Evolutionary conservation across 805 yeast species (phyloP), one percentile per base, ranked within the genome.

Genomic region (Teunomyces barrocoloradensis): DNA sequence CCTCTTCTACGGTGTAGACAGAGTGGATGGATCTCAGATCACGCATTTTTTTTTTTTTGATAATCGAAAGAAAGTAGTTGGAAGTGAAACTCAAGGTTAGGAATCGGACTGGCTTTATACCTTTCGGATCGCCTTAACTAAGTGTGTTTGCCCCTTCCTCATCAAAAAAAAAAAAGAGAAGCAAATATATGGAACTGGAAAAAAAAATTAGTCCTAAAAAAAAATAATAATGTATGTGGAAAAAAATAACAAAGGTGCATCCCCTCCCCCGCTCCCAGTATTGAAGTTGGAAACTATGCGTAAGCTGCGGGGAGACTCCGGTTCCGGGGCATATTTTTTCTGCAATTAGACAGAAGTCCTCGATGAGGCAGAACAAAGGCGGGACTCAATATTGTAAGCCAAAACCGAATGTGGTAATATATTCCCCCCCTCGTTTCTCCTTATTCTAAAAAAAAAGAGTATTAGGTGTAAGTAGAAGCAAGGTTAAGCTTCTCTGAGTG

Each of bases 1-100:
- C 50, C 30, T 50, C 53, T 17, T 46, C 51, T 10, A 33, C 41
- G 18, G 51, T 48, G 40, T 48, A 48, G 11, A 48, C 33, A 12
- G 51, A 44, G 33, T 48, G 48, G 12, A 33, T 25, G 20, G 42
- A 44, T 38, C 40, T 36, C 20, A 25, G 20, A 20, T 35, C 37
- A 5, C 28, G 40, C 46, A 36, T 43, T 11, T 10, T 32, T 18
- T 15, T 23, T 13, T 32, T 18, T 15, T 1, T n/a, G n/a, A 6
- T 27, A 12, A 25, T 13, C 13, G n/a, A 10, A 3, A 25, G 41
- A 37, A 25, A 17, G n/a, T 10, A 1, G 29, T 21, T 21, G 21
- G 12, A 23, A 25, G 11, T 7, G 27, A 25, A 25, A 7, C 27
- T 25, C 4, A 9, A 25, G 27, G 27, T 9, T 25, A 25, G 27